Conservation (phyloP, 176 grass and related monocot species). For the Rhynchospora tenuis region DNA sequence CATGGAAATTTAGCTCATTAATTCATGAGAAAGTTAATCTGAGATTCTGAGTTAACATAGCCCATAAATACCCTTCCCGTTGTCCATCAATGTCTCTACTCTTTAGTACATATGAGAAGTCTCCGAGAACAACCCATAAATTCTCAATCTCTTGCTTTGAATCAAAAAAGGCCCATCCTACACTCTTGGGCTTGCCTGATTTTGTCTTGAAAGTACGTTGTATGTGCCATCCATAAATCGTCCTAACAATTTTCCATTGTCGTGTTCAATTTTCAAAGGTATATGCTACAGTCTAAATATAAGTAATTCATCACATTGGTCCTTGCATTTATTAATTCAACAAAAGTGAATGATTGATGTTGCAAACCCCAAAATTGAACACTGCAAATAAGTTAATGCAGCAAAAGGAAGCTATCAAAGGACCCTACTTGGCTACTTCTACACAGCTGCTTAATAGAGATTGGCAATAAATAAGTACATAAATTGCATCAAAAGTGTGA, state of each 20-base stretch:
- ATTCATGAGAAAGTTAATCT: not conserved
- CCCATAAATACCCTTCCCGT: not conserved
- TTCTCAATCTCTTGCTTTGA: not conserved
- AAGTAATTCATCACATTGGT: not conserved
- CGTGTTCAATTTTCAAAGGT: not conserved
- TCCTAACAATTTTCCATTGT: not conserved
- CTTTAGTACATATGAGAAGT: not conserved
- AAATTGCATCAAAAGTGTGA: not conserved
- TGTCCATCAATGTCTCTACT: not conserved
- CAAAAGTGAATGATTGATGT: not conserved
- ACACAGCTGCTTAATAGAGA: not conserved
- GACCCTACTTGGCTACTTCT: not conserved
- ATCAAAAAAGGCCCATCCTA: not conserved
- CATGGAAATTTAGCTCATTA: not conserved
- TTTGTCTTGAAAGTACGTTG: not conserved
- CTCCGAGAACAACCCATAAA: not conserved
- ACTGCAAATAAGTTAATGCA: slow-evolving; percentile 11
- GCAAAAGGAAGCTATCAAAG: not conserved
- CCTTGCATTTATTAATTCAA: not conserved
- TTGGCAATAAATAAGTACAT: slow-evolving; percentile 1
- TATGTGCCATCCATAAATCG: not conserved
- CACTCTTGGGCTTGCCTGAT: not conserved
- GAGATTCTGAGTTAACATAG: not conserved
- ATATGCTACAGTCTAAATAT: not conserved
- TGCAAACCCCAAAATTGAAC: not conserved